Percentiles rank a stretch among this genome's conserved stretches.
Evolutionary conservation across 2,329 filamentous ascomycete species (phyloP).

Genomic region (Ceratocystis alfenasii): DNA sequence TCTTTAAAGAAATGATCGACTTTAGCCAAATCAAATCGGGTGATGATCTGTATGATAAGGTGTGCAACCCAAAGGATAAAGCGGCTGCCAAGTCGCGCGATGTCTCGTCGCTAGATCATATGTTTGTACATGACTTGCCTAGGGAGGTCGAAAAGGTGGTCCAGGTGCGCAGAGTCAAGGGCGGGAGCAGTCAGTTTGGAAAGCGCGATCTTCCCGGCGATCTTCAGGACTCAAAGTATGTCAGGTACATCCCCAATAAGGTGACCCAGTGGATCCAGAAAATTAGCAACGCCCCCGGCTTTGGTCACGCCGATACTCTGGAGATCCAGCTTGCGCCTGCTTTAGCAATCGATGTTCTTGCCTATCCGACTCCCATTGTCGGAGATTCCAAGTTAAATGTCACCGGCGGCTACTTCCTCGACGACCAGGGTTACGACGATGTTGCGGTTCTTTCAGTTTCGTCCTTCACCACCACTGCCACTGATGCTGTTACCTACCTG

Average conservation of each 20-base stretch:
- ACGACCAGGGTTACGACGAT: constrained; percentile 29
- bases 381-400: constrained; percentile 26
- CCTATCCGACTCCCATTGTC: constrained; percentile 29
- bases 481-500: constrained; percentile 25
- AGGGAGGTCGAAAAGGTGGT: constrained; percentile 16
- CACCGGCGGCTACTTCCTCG: constrained; percentile 30
- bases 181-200: constrained; percentile 11
- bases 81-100: constrained; percentile 24
- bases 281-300: constrained; percentile 2
- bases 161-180: constrained; percentile 6
- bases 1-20: constrained; percentile 26
- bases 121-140: constrained; percentile 27
- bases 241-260: constrained; percentile 8
- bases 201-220: constrained; percentile 8
- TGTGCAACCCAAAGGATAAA: constrained; percentile 27
- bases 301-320: neutral
- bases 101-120: constrained; percentile 15
- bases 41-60: constrained; percentile 30
- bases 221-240: constrained; percentile 3
- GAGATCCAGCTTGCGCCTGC: neutral
- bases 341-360: constrained; percentile 14
- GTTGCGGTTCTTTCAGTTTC: constrained; percentile 29
- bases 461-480: constrained; percentile 25
- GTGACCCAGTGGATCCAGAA: neutral
- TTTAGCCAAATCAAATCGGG: constrained; percentile 29